Evolutionary conservation across 257 asterid genomes (phyloP).

Genomic region (Oldenlandia corymbosa): DNA sequence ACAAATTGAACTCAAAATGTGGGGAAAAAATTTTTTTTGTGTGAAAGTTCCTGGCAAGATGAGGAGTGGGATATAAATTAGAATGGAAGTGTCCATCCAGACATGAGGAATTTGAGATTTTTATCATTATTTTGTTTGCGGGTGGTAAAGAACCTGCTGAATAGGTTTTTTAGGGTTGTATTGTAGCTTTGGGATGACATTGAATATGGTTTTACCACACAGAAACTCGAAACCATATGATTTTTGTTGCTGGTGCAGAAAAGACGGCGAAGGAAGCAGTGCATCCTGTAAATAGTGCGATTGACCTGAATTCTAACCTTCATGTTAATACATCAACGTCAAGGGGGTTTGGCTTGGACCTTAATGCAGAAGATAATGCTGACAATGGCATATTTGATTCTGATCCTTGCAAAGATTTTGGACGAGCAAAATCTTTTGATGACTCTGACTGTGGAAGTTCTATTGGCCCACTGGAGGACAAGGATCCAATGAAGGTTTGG

Average conservation of each 20-base stretch:
- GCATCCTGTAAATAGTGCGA: constrained; percentile 19
- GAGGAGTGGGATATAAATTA: too few relatives aligned
- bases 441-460: constrained; percentile 78
- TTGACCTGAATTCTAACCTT: constrained; percentile 53
- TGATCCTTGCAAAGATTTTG: constrained; percentile 31
- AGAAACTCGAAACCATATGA: background rate
- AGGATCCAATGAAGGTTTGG: constrained; percentile 69
- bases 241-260: constrained; percentile 43
- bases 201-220: background rate
- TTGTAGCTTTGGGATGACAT: background rate
- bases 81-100: too few relatives aligned
- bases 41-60: too few relatives aligned
- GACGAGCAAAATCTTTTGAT: constrained; percentile 36
- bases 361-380: constrained; percentile 55
- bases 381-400: constrained; percentile 40
- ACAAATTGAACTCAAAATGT: too few relatives aligned
- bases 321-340: constrained; percentile 25
- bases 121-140: background rate
- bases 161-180: background rate
- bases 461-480: constrained; percentile 50
- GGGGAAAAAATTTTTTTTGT: too few relatives aligned
- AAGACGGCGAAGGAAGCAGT: constrained; percentile 19
- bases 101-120: background rate
- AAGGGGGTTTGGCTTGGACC: constrained; percentile 49
- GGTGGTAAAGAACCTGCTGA: background rate